phyloP scores from a whole-genome alignment of 2,329 filamentous ascomycete species.

The Colletotrichum truncatum region DNA sequence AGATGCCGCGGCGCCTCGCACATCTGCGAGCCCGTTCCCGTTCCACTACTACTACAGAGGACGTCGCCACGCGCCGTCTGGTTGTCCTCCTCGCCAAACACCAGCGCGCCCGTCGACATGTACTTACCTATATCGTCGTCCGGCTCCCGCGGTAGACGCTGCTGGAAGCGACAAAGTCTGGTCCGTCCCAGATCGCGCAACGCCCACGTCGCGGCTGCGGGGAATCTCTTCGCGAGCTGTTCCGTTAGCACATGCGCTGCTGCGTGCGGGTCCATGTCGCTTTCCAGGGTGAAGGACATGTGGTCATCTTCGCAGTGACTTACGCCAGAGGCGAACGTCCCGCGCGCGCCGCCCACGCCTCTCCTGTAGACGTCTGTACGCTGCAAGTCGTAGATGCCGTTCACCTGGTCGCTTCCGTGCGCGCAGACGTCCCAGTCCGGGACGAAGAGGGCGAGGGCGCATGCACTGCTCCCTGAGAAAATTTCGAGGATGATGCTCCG shows the following conservation, averaged over 20 bases:
- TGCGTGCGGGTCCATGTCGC: not conserved
- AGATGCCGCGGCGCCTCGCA: constrained; percentile 1
- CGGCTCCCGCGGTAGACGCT: not conserved
- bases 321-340: not conserved
- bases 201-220: not conserved
- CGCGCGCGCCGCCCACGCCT: not conserved
- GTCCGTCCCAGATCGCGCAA: not conserved
- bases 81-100: not conserved
- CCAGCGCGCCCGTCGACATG: constrained; percentile 13
- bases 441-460: constrained; percentile 17
- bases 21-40: not conserved
- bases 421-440: constrained; percentile 25
- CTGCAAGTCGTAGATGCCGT: constrained; percentile 14
- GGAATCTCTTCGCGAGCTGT: not conserved
- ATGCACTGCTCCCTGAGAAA: constrained; percentile 5
- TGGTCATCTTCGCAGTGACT: not conserved
- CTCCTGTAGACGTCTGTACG: constrained; percentile 22
- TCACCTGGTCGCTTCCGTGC: constrained; percentile 4
- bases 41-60: too few relatives aligned
- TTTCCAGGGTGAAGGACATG: not conserved
- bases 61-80: not conserved
- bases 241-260: not conserved
- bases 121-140: constrained; percentile 9
- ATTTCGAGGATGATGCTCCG: constrained; percentile 7
- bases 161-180: not conserved